A percentile compares a stretch with the other conserved stretches of the same genome.
phyloP scores from a whole-genome alignment of 1,139 yeast species.

The Suhomyces panamericanus region DNA sequence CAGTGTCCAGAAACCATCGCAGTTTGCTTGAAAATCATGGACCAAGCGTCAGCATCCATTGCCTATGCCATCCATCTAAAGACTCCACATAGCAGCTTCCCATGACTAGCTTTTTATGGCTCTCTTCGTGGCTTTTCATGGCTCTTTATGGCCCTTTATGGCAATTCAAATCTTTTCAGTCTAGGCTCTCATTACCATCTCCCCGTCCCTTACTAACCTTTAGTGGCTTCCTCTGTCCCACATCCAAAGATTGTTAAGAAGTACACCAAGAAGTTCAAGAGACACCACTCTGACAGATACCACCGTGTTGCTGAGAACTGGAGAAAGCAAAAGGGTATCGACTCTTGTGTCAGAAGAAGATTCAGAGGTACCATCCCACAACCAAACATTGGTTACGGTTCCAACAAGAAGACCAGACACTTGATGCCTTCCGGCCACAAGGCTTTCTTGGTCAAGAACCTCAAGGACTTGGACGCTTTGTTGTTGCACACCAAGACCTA shows the following conservation, averaged over 20 bases:
- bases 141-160: too few species aligned
- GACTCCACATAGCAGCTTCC: too few species aligned
- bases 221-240: slow-evolving; percentile 94
- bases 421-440: slow-evolving; percentile 98
- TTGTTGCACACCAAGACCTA: slow-evolving; percentile 96
- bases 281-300: slow-evolving; percentile 99
- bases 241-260: slow-evolving; percentile 99
- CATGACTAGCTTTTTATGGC: too few species aligned
- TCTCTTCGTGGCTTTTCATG: too few species aligned
- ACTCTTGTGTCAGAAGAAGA: slow-evolving; percentile 99
- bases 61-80: too few species aligned
- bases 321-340: slow-evolving; percentile 99
- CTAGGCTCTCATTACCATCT: too few species aligned
- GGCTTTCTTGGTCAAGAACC: slow-evolving; percentile 90
- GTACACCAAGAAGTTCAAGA: slow-evolving; percentile 98
- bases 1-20: too few species aligned
- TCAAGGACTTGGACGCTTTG: slow-evolving; percentile 91
- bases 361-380: slow-evolving; percentile 99
- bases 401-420: slow-evolving; percentile 98
- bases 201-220: slow-evolving; percentile 16
- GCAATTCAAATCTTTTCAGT: too few species aligned
- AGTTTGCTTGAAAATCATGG: too few species aligned
- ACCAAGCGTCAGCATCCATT: too few species aligned
- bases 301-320: slow-evolving; percentile 97
- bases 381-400: slow-evolving; percentile 99